phyloP scores from a whole-genome alignment of 73 alveolate genomes.

The Paramecium caudatum region DNA sequence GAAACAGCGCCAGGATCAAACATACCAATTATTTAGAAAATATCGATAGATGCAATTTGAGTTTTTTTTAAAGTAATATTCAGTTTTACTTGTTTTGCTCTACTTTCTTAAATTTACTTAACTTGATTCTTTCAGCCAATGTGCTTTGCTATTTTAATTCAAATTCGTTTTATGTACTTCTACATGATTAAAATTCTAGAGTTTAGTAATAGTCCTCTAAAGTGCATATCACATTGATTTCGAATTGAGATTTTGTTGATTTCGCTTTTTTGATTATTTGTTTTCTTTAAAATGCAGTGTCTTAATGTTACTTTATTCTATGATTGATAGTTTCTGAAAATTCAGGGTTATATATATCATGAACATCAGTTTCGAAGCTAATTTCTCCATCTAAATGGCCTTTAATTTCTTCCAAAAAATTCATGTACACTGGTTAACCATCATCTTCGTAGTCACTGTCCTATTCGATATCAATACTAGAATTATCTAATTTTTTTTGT shows the following conservation, averaged over 20 bases:
- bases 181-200: background rate
- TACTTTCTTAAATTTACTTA: no score
- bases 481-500: background rate
- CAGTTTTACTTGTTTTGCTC: no score
- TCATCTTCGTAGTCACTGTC: background rate
- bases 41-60: background rate
- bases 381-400: slow-evolving; percentile 20
- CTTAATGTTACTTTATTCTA: slow-evolving; percentile 18
- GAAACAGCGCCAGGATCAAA: slow-evolving; percentile 51
- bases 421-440: background rate
- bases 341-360: slow-evolving; percentile 5
- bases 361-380: slow-evolving; percentile 38
- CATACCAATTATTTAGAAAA: background rate
- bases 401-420: background rate
- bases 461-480: background rate
- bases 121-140: no score
- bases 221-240: background rate
- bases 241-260: background rate
- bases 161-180: no score
- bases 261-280: no score
- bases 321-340: background rate
- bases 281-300: background rate
- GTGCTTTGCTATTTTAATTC: no score
- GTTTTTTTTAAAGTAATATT: background rate
- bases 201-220: background rate